Conservation (phyloP, 148 eudicot species). For the Chenopodium suecicum region DNA sequence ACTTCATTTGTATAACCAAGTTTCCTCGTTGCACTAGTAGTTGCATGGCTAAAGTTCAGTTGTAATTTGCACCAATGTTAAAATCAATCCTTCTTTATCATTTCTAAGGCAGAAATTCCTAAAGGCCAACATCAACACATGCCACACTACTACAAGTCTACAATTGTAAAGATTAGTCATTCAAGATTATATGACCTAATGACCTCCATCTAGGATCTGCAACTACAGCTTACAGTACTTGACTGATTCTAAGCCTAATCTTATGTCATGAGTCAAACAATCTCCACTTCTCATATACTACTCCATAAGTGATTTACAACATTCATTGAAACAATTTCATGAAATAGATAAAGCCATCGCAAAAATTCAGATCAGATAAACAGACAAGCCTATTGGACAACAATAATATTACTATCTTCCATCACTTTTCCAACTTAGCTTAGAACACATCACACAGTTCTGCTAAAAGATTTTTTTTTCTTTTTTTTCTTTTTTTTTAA, state of each 20-base stretch:
- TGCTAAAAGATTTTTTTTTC: not conserved
- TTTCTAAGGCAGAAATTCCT: not conserved
- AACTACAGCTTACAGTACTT: not conserved
- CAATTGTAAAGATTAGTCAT: not conserved
- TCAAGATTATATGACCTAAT: not conserved
- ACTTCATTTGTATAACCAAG: not conserved
- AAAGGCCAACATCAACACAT: not conserved
- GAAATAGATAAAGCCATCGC: not conserved
- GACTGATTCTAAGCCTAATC: not conserved
- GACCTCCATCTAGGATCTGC: not conserved
- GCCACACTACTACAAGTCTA: not conserved
- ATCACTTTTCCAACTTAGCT: not conserved
- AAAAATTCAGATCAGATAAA: not conserved
- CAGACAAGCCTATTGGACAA: not conserved
- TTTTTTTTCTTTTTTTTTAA: too few species aligned
- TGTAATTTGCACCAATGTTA: not conserved
- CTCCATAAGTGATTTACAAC: not conserved
- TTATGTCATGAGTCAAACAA: not conserved
- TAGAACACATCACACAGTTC: not conserved
- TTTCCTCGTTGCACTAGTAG: not conserved
- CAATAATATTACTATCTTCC: not conserved
- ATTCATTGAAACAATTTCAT: not conserved
- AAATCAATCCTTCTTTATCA: not conserved
- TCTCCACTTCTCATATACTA: not conserved
- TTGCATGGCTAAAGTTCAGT: not conserved